Evolutionary conservation across 2,329 filamentous ascomycete genomes (phyloP), one percentile per base, ranked within the genome.

Genomic region (Colletotrichum liriopes): DNA sequence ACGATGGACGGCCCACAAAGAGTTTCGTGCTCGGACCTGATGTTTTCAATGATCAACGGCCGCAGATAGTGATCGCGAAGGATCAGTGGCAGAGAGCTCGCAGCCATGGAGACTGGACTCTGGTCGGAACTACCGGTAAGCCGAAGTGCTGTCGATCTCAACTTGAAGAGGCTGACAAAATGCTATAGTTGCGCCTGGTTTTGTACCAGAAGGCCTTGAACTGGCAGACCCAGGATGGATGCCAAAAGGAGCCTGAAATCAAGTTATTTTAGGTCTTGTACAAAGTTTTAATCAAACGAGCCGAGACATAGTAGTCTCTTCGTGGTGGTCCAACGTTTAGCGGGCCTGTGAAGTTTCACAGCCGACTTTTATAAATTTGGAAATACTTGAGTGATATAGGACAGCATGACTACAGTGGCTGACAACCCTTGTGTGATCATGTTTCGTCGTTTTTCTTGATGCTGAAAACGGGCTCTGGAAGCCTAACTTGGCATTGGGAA

Each of bases 71-170:
- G 1, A 79, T 88, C 14, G 75, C 79, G 8, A 81, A 78, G 62
- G 73, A 77, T 18, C 81, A 82, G 68, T 88, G 86, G 86, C 86
- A 88, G 79, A 79, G 82, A 43, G 86, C 85, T 1, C 78, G 77
- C 67, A 86, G 84, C 55, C 71, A 80, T 43, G 86, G 86, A 1
- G 76, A 81, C 4, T 88, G 86, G 86, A 87, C 86, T 5, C 78
- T 88, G 20, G 85, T 88, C 1, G 86, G 83, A 23, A 75, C 77
- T 3, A 76, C 76, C 14, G 74, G 76, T 76, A 45, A 60, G 65
- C 18, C 2, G 16, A 14, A 4, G 2, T 0, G 39, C 26, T 5
- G 5, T 18, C 49, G 18, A 1, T 49, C 2, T 23, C 1, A 14
- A 18, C 26, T 23, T 11, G 9, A 39, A 56, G 29, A 43, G 23